phyloP scores from a whole-genome alignment of 495 filamentous ascomycete species.

The Hypoxylon lienhwacheense region DNA sequence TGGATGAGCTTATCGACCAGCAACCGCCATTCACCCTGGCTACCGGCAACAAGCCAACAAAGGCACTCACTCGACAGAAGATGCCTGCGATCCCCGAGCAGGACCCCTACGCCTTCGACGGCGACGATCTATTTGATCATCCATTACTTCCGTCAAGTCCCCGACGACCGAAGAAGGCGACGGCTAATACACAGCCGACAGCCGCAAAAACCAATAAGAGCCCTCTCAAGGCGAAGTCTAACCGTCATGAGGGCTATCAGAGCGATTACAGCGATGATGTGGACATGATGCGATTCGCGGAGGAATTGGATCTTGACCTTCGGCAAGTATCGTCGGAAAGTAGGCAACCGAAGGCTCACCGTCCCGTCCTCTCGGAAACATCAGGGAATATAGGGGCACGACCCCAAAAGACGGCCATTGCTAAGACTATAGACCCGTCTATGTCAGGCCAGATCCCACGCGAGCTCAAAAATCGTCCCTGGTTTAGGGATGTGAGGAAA shows the following conservation, averaged over 20 bases:
- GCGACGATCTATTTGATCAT: constrained; percentile 45
- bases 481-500: constrained; percentile 82
- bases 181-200: constrained; percentile 34
- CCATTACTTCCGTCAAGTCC: constrained; percentile 19
- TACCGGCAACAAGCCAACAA: constrained; percentile 11
- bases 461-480: constrained; percentile 57
- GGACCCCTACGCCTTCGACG: constrained; percentile 31
- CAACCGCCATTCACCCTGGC: constrained; percentile 20
- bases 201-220: constrained; percentile 20
- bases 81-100: constrained; percentile 4
- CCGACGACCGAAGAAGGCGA: constrained; percentile 32
- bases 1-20: constrained; percentile 16
- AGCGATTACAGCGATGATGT: constrained; percentile 69
- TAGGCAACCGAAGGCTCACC: constrained; percentile 16
- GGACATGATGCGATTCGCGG: constrained; percentile 65
- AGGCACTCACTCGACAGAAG: constrained; percentile 8
- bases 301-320: constrained; percentile 61
- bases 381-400: constrained; percentile 42
- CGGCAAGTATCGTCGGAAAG: constrained; percentile 40
- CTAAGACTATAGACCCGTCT: constrained; percentile 31
- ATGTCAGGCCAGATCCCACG: constrained; percentile 39
- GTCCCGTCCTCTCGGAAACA: constrained; percentile 41
- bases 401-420: constrained; percentile 35
- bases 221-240: constrained; percentile 16
- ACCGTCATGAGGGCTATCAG: constrained; percentile 56